Conservation (phyloP, 2,329 filamentous ascomycete species). For the Colletotrichum cordylinicola region DNA sequence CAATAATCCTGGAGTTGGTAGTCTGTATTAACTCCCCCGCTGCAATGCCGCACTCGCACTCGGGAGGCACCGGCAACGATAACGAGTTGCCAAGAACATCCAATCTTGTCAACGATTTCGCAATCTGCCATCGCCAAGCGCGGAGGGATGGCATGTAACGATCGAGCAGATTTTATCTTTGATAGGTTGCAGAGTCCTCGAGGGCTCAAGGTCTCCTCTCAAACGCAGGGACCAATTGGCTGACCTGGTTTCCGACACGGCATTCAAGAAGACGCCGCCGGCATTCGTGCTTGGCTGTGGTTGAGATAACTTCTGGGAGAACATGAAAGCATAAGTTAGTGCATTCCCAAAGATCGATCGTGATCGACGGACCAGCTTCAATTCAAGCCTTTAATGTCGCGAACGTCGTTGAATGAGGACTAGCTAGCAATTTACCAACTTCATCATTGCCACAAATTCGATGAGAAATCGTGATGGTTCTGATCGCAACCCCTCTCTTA, state of each 20-base stretch:
- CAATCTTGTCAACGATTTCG: background rate
- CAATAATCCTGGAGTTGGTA: background rate
- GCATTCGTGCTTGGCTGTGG: background rate
- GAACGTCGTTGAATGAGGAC: background rate
- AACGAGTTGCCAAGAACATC: background rate
- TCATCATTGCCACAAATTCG: background rate
- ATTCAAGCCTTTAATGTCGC: background rate
- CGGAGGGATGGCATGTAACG: background rate
- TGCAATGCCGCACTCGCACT: background rate
- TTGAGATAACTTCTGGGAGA: background rate
- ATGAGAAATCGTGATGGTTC: background rate
- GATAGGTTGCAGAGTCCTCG: background rate
- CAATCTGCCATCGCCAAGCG: background rate
- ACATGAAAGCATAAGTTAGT: background rate
- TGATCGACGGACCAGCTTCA: background rate
- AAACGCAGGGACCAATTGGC: background rate
- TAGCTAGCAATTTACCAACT: background rate
- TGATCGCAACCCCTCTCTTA: background rate
- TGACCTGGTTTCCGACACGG: background rate
- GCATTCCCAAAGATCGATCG: background rate
- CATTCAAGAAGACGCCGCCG: background rate
- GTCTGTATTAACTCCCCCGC: background rate
- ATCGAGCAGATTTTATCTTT: background rate
- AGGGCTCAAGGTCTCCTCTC: background rate
- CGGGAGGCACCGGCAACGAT: background rate